Evolutionary conservation across 352 stramenopile species (phyloP), one percentile per base, ranked within the genome.

Genomic region (Phytophthora syringae): DNA sequence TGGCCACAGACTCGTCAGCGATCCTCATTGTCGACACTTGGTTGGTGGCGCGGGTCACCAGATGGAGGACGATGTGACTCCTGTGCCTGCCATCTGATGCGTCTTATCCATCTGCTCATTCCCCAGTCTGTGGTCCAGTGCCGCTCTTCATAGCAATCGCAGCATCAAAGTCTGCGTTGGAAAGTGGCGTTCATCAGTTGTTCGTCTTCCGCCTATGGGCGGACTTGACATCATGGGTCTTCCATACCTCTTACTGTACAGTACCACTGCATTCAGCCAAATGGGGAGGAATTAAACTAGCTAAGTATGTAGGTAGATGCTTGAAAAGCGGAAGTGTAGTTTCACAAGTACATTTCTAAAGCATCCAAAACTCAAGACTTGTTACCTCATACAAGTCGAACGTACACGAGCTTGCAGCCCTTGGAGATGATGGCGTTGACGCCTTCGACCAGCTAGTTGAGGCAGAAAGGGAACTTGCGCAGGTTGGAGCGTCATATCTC

Each of bases 61-160:
- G 60, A 36, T 67, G 52, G 60, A 63, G 43, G 43, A 52, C 42
- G 56, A 30, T 20, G 32, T 67, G 60, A 44, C 37, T 52, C 16
- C 27, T 67, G 60, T 67, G 52, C 52, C 48, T 40, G 40, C 16
- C 55, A 56, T 44, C 32, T 56, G 54, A n/a, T 42, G 27, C 7
- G 36, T 22, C 57, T 56, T 64, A 13, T 64, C 48, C 57, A 59
- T 39, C 57, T 58, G 57, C 50, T 30, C 34, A 12, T 25, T 30
- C 43, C 20, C 13, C 42, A n/a, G 20, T 48, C 18, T 48, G 7
- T 32, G n/a, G n/a, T n/a, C n/a, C n/a, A n/a, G n/a, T n/a, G n/a
- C n/a, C n/a, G n/a, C n/a, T n/a, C n/a, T n/a, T 32, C 37, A 22
- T 18, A 45, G 44, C 56, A 54, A 49, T 60, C 58, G 54, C 32